phyloP scores from a whole-genome alignment of 2,329 filamentous ascomycete genomes.

The Phyllosticta citriasiana region DNA sequence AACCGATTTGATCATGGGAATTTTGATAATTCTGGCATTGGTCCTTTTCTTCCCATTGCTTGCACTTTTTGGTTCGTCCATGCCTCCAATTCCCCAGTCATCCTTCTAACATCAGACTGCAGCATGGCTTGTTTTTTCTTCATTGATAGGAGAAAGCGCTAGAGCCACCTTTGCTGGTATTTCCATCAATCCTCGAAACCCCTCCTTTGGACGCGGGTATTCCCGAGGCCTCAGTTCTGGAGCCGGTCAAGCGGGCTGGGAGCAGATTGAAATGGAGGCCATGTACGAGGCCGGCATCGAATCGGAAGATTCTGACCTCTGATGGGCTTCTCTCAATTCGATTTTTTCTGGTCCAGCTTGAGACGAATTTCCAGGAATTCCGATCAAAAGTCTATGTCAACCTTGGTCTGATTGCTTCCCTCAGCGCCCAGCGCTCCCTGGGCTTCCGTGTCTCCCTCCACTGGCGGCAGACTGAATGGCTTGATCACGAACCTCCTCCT shows the following conservation, averaged over 20 bases:
- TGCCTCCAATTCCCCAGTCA: neutral
- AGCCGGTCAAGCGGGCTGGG: slow-evolving; percentile 44
- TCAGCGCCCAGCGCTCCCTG: slow-evolving; percentile 34
- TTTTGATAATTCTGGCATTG: slow-evolving; percentile 22
- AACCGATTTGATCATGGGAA: slow-evolving; percentile 19
- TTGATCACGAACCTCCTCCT: slow-evolving; percentile 74
- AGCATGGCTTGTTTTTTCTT: slow-evolving; percentile 45
- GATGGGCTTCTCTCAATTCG: slow-evolving; percentile 18
- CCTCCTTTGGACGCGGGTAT: slow-evolving; percentile 46
- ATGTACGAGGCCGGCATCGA: slow-evolving; percentile 38
- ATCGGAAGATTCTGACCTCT: slow-evolving; percentile 18
- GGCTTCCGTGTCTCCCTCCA: slow-evolving; percentile 62
- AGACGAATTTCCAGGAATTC: neutral
- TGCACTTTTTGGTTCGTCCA: slow-evolving; percentile 18
- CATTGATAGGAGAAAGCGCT: slow-evolving; percentile 44
- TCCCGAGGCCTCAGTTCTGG: slow-evolving; percentile 45
- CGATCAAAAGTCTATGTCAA: slow-evolving; percentile 60
- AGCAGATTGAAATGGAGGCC: slow-evolving; percentile 54
- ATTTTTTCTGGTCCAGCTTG: neutral
- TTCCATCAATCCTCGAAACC: slow-evolving; percentile 32
- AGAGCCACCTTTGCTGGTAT: slow-evolving; percentile 34
- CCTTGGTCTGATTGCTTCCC: slow-evolving; percentile 39
- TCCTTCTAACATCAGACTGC: neutral
- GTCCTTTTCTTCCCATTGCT: slow-evolving; percentile 27
- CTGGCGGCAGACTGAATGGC: slow-evolving; percentile 79